Evolutionary conservation across 2,329 filamentous ascomycete genomes (phyloP), one percentile per base, ranked within the genome.

Genomic region (Thielaviopsis punctulata): DNA sequence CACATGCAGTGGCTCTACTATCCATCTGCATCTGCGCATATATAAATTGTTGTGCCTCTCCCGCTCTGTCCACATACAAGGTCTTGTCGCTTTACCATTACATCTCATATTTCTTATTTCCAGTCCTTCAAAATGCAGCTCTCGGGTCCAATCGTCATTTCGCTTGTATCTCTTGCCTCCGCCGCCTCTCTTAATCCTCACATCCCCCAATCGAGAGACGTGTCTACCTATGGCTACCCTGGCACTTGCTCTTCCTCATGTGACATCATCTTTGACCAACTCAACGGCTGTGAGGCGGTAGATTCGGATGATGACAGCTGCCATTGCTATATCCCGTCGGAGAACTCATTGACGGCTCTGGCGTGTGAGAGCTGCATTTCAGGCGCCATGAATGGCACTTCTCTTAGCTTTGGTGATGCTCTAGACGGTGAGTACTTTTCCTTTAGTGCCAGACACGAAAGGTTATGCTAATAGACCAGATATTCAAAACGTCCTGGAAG

Each of bases 401-500:
- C 41, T 21, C 33, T 21, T n/a, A 24, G 22, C 21, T 9, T 55
- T 33, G 39, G 10, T 18, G 36, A 43, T 18, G 45, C 27, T 19
- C 6, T 49, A 22, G 49, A 52, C 6, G 36, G 49, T 51, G 23
- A 45, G 25, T 21, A 49, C 6, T 15, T 19, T 8, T 4, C 12
- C 15, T 12, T 25, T 22, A 27, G 4, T n/a, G 9, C 13, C 15
- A 24, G 18, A 24, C 21, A 13, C 10, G 7, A 13, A 13, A 21
- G 10, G 22, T 21, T 27, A 13, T 39, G 19, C 36, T 41, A 19
- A 41, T n/a, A 18, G 1, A 15, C 18, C 9, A 46, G 53, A 55
- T n/a, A 52, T 55, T n/a, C 45, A 47, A 13, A 30, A 46, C 27
- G 39, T 55, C 21, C 51, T 52, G 13, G 46, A 55, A 41, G 46